These are phyloP conservation scores for Danielia reshetovae DNA, from an alignment of 805 yeast species.

Conservation along the genomic window DNA sequence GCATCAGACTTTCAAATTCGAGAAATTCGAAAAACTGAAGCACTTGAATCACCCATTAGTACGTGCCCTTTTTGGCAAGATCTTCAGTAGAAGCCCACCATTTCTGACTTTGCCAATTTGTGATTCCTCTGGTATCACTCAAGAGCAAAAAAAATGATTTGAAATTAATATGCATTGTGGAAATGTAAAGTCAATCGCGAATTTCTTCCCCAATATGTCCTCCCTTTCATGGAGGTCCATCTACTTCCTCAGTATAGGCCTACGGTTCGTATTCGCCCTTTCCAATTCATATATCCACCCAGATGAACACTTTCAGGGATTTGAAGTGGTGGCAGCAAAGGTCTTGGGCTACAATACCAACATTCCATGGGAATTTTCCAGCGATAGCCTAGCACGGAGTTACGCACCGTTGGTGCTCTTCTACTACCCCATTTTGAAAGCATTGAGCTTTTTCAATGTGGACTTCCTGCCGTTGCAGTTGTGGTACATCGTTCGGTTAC, in stretches of 20 bases:
- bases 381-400: constrained; percentile 62
- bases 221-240: constrained; percentile 56
- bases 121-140: too few relatives aligned
- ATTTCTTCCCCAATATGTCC: too few relatives aligned
- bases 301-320: constrained; percentile 93
- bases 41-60: too few relatives aligned
- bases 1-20: too few relatives aligned
- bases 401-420: constrained; percentile 60
- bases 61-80: too few relatives aligned
- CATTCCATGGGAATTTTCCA: constrained; percentile 81
- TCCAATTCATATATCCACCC: constrained; percentile 91
- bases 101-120: too few relatives aligned
- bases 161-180: too few relatives aligned
- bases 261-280: constrained; percentile 55
- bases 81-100: too few relatives aligned
- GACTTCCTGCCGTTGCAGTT: constrained; percentile 44
- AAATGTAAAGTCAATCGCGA: too few relatives aligned
- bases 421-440: constrained; percentile 61
- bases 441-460: constrained; percentile 29
- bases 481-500: constrained; percentile 52
- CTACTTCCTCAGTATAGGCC: constrained; percentile 41
- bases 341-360: constrained; percentile 42
- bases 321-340: constrained; percentile 61
- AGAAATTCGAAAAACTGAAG: too few relatives aligned
- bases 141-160: too few relatives aligned